A percentile compares a stretch with the other conserved stretches of the same genome.
These are phyloP conservation scores for Cytospora schulzeri DNA, from an alignment of 2,329 filamentous ascomycete species.

Conservation along the genomic window DNA sequence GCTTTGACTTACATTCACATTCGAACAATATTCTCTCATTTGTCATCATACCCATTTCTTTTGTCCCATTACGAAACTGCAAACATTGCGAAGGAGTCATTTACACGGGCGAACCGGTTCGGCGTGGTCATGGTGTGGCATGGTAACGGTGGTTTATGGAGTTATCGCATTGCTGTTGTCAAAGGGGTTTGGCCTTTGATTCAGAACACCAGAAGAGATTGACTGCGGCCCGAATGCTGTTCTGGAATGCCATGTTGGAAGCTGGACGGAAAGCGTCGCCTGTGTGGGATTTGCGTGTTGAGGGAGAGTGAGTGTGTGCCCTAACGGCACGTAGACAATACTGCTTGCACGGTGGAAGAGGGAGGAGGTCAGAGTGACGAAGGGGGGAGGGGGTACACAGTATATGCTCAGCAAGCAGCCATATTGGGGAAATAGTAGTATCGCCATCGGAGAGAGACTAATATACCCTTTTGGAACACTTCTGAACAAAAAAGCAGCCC, in stretches of 20 bases:
- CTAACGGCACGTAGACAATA: background rate
- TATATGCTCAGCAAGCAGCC: background rate
- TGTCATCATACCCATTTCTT: slow-evolving; percentile 29
- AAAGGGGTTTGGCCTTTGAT: background rate
- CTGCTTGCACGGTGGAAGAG: background rate
- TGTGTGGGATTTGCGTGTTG: background rate
- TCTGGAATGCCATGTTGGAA: background rate
- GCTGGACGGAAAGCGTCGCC: background rate
- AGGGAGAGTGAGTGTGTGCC: background rate
- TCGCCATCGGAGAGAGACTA: slow-evolving; percentile 11
- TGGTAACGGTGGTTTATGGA: slow-evolving; percentile 12
- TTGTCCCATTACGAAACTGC: slow-evolving; percentile 27
- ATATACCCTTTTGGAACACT: slow-evolving; percentile 13
- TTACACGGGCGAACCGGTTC: slow-evolving; percentile 26
- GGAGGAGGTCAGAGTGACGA: slow-evolving; percentile 8
- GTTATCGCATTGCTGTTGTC: slow-evolving; percentile 15
- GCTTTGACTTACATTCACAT: slow-evolving; percentile 16
- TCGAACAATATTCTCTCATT: slow-evolving; percentile 26
- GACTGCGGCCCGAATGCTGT: background rate
- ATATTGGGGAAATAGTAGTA: slow-evolving; percentile 5
- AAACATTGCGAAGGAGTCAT: slow-evolving; percentile 25
- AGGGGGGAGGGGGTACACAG: too few species aligned
- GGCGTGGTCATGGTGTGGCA: slow-evolving; percentile 22
- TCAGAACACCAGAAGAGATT: background rate
- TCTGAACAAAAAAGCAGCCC: background rate